A percentile compares a stretch with the other conserved stretches of the same genome.
phyloP scores from a whole-genome alignment of 75 land plant species.

The Larix kaempferi region DNA sequence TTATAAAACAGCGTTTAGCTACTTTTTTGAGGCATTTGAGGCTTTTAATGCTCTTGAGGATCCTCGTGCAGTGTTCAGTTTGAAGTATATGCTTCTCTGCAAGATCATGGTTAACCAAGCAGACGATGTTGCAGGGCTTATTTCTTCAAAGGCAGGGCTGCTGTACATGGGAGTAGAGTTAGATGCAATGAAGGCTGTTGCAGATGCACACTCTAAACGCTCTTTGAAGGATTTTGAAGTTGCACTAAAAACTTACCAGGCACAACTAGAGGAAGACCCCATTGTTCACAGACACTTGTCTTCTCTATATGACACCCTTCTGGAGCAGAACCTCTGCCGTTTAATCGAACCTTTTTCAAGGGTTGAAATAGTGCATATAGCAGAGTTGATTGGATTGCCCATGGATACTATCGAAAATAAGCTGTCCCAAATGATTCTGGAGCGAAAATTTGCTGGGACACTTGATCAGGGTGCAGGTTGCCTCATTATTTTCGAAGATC shows the following conservation, averaged over 20 bases:
- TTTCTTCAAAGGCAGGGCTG: constrained; percentile 75
- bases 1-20: constrained; percentile 75
- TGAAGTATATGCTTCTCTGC: constrained; percentile 77
- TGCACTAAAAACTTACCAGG: constrained; percentile 44
- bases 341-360: constrained; percentile 69
- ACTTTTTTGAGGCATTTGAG: constrained; percentile 80
- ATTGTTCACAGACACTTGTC: constrained; percentile 76
- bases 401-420: constrained; percentile 66
- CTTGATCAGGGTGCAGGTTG: constrained; percentile 88
- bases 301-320: constrained; percentile 56
- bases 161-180: constrained; percentile 65
- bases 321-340: constrained; percentile 79
- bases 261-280: constrained; percentile 77
- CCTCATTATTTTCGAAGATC: constrained; percentile 70
- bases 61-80: constrained; percentile 62
- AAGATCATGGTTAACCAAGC: constrained; percentile 78
- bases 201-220: constrained; percentile 65
- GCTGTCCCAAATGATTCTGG: constrained; percentile 83
- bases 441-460: constrained; percentile 82
- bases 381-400: constrained; percentile 67
- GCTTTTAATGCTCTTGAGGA: constrained; percentile 82
- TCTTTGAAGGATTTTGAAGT: constrained; percentile 67
- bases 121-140: constrained; percentile 74
- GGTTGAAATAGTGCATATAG: constrained; percentile 66
- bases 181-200: constrained; percentile 85